These are phyloP conservation scores for Mrakia gelida DNA, from an alignment of 768 basidiomycete genomes.

Conservation along the genomic window DNA sequence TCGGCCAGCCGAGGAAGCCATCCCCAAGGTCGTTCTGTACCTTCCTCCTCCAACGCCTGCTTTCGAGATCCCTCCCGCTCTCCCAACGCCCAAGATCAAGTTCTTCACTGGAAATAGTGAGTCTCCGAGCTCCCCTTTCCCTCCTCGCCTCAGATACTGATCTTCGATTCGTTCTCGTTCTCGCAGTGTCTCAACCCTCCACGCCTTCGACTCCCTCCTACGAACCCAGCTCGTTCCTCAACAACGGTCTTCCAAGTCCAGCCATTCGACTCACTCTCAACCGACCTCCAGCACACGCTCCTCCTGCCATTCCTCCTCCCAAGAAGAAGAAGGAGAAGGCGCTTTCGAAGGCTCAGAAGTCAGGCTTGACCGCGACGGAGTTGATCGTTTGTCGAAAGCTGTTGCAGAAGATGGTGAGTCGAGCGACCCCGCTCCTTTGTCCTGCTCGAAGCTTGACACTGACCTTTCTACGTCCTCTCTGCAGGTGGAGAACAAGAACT, in stretches of 20 bases:
- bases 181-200: constrained; percentile 16
- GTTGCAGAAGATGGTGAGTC: constrained; percentile 27
- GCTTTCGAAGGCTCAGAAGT: constrained; percentile 64
- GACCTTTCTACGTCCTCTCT: background rate
- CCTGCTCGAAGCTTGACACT: background rate
- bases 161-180: background rate
- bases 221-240: background rate
- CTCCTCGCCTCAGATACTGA: background rate
- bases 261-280: background rate
- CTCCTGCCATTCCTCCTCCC: constrained; percentile 27
- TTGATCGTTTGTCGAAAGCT: constrained; percentile 41
- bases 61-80: constrained; percentile 54
- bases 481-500: constrained; percentile 57
- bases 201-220: constrained; percentile 5
- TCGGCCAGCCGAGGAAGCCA: constrained; percentile 71
- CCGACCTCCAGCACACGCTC: background rate
- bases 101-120: constrained; percentile 43
- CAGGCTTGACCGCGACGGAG: constrained; percentile 73
- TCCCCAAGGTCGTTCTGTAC: constrained; percentile 74
- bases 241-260: constrained; percentile 7
- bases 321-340: constrained; percentile 48
- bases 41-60: constrained; percentile 74
- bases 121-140: background rate
- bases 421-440: background rate
- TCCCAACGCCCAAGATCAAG: constrained; percentile 55